Evolutionary conservation across 208 protist species (phyloP).

Genomic region (Kentomonas sorsogonicus): DNA sequence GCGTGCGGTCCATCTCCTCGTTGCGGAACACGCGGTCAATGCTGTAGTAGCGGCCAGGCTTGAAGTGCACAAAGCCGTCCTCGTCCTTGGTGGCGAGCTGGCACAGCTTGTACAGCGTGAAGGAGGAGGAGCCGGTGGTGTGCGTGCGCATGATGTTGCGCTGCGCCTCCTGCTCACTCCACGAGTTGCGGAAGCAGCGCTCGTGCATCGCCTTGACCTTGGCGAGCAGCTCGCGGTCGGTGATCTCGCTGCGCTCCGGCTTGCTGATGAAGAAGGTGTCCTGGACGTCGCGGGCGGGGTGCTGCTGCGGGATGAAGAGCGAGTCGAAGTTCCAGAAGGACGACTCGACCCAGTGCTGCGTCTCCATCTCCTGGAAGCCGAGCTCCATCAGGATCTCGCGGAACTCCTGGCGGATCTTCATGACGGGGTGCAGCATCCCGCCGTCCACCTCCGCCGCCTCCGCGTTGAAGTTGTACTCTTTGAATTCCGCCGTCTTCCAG

Average conservation of each 20-base stretch:
- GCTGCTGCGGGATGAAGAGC: constrained; percentile 99
- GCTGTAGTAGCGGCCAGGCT: constrained; percentile 97
- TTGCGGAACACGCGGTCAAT: constrained; percentile 99
- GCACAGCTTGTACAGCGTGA: constrained; percentile 95
- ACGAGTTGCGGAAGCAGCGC: constrained; percentile 90
- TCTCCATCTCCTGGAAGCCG: constrained; percentile 99
- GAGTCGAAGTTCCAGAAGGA: constrained; percentile 99
- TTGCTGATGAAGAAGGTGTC: constrained; percentile 99
- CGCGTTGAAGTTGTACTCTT: constrained; percentile 96
- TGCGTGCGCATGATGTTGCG: constrained; percentile 99
- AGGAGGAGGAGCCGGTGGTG: constrained; percentile 98
- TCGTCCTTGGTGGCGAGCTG: constrained; percentile 40
- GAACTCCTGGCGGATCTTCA: constrained; percentile 98
- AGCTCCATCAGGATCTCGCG: constrained; percentile 99
- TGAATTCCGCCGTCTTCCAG: constrained; percentile 94
- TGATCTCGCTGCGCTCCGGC: constrained; percentile 41
- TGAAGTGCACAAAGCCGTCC: constrained; percentile 82
- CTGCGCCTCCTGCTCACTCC: constrained; percentile 90
- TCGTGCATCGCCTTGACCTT: constrained; percentile 93
- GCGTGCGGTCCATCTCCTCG: constrained; percentile 99
- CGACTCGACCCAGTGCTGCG: constrained; percentile 97
- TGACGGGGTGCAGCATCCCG: constrained; percentile 97
- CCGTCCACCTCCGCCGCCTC: constrained; percentile 72
- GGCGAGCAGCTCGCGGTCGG: constrained; percentile 88
- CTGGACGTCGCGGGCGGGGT: constrained; percentile 99